A percentile compares a stretch with the other conserved stretches of the same genome.
Conservation (phyloP, 768 basidiomycete genomes). For the Suillus americanus region DNA sequence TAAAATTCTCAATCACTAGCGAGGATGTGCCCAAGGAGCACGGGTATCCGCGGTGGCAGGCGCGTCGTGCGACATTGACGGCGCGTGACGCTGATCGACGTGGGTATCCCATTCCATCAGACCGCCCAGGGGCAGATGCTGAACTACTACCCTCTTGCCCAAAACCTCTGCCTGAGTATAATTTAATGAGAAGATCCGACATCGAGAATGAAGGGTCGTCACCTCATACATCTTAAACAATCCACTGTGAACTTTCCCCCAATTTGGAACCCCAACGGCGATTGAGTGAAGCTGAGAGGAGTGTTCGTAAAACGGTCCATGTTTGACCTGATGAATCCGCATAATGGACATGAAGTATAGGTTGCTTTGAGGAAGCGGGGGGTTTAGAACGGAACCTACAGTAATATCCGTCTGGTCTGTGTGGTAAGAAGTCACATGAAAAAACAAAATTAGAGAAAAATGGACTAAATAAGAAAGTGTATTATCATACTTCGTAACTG, state of each 20-base stretch:
- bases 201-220: conserved; percentile 21
- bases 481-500: conserved; percentile 71
- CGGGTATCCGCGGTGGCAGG: conserved; percentile 5
- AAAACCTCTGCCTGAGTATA: conserved; percentile 77
- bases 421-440: conserved; percentile 6
- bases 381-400: conserved; percentile 61
- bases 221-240: conserved; percentile 96
- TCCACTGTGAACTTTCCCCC: conserved; percentile 88
- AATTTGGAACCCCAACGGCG: conserved; percentile 83
- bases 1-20: neutral
- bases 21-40: conserved; percentile 17
- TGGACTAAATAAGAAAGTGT: conserved; percentile 6
- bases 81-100: conserved; percentile 5
- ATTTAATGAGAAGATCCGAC: conserved; percentile 8
- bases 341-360: conserved; percentile 78
- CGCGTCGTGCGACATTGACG: neutral
- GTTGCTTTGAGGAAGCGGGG: conserved; percentile 62
- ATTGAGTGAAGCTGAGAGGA: conserved; percentile 88
- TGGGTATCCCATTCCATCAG: conserved; percentile 63
- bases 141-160: conserved; percentile 93
- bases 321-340: conserved; percentile 79
- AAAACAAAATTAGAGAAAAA: neutral
- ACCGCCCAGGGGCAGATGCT: conserved; percentile 87
- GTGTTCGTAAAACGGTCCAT: conserved; percentile 89
- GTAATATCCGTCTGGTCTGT: conserved; percentile 64